These are phyloP conservation scores for Globisporangium yorkense DNA, from an alignment of 352 stramenopile genomes.

Conservation along the genomic window DNA sequence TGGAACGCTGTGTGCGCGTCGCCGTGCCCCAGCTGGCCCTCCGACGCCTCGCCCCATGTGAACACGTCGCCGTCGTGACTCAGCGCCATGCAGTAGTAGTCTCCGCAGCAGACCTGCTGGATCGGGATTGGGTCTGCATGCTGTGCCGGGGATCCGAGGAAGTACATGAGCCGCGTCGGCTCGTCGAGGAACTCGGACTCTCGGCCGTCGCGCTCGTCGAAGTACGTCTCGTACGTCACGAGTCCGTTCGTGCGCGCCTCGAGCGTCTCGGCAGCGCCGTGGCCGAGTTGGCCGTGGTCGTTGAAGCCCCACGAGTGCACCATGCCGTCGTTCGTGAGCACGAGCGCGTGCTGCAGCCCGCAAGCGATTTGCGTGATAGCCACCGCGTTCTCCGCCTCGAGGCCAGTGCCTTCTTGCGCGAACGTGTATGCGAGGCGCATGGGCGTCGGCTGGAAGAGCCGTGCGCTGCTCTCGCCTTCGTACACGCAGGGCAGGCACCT, in stretches of 20 bases:
- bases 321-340: slow-evolving; percentile 44
- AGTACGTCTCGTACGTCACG: slow-evolving; percentile 34
- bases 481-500: slow-evolving; percentile 42
- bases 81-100: slow-evolving; percentile 62
- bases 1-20: slow-evolving; percentile 47
- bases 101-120: slow-evolving; percentile 46
- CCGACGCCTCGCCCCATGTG: slow-evolving; percentile 68
- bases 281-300: slow-evolving; percentile 68
- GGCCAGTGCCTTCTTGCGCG: neutral
- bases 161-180: slow-evolving; percentile 56
- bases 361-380: slow-evolving; percentile 31
- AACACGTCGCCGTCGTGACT: slow-evolving; percentile 66
- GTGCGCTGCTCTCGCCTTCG: slow-evolving; percentile 1
- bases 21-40: slow-evolving; percentile 63
- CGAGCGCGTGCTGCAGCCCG: slow-evolving; percentile 49
- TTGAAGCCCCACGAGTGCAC: slow-evolving; percentile 76
- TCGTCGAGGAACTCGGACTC: slow-evolving; percentile 35
- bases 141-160: slow-evolving; percentile 41
- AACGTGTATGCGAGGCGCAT: slow-evolving; percentile 28
- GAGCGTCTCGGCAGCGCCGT: slow-evolving; percentile 43
- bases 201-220: slow-evolving; percentile 41
- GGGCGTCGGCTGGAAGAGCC: slow-evolving; percentile 16
- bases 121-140: slow-evolving; percentile 64
- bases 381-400: neutral
- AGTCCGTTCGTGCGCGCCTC: slow-evolving; percentile 30